These are phyloP conservation scores for Wallacemonas rigidus DNA, from an alignment of 208 protist genomes.

Conservation along the genomic window DNA sequence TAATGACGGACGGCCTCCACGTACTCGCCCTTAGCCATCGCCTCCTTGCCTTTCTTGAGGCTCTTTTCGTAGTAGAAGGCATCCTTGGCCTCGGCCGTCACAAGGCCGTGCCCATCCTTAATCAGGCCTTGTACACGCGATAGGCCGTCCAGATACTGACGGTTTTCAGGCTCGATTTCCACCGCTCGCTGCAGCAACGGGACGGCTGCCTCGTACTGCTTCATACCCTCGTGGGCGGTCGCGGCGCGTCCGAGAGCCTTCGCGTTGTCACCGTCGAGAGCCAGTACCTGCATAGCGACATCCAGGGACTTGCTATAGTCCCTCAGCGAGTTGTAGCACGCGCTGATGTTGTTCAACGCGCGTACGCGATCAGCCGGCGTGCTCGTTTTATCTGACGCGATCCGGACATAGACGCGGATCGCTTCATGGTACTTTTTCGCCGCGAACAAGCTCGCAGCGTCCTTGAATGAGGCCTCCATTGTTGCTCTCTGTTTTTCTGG, in stretches of 20 bases:
- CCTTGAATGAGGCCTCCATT: constrained; percentile 59
- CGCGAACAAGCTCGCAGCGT: constrained; percentile 52
- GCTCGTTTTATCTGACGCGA: constrained; percentile 26
- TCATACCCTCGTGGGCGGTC: constrained; percentile 67
- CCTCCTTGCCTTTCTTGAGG: constrained; percentile 64
- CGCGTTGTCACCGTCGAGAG: constrained; percentile 48
- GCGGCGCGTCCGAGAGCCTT: constrained; percentile 67
- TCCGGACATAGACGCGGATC: constrained; percentile 44
- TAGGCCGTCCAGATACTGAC: constrained; percentile 33
- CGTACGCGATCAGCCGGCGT: constrained; percentile 42
- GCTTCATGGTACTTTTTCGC: constrained; percentile 53
- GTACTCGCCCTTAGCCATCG: constrained; percentile 69
- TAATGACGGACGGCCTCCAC: constrained; percentile 77
- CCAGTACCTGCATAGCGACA: constrained; percentile 50
- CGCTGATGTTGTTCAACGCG: constrained; percentile 81
- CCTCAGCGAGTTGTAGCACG: constrained; percentile 65
- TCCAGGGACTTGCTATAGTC: constrained; percentile 59
- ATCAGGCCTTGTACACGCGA: constrained; percentile 49
- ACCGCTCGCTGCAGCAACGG: constrained; percentile 41
- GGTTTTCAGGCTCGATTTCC: constrained; percentile 34
- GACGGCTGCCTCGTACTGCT: constrained; percentile 67
- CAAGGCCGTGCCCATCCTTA: constrained; percentile 40
- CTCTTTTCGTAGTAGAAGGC: constrained; percentile 82
- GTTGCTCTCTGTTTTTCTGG: not conserved
- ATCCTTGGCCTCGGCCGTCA: constrained; percentile 37